Evolutionary conservation across 1,139 yeast genomes (phyloP), one percentile per base, ranked within the genome.

Genomic region (Saccharomyces hybrid): DNA sequence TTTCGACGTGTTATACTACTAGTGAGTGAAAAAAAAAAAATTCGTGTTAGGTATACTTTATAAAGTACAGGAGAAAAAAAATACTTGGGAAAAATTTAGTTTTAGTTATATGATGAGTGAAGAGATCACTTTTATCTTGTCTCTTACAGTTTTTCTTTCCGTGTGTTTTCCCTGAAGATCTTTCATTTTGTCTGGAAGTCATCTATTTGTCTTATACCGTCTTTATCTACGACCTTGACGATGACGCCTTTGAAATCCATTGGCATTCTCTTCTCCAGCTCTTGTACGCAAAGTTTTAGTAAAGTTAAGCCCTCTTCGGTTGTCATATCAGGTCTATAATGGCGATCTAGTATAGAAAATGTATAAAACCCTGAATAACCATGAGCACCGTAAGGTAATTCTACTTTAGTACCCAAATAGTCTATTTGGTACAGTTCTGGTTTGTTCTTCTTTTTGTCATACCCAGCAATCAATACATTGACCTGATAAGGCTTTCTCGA

Each of bases 281-380:
- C 99, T 58, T 78, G 80, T 57, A 88, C 77, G 73, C 98, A 90
- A 68, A 78, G 70, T 58, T 81, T 77, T 70, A 91, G 78, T 64
- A 93, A 78, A 52, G 83, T 77, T 60, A 93, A 69, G 1, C 98
- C 99, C 57, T 90, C 95, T 38, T 84, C 90, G 49, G 81, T 73
- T 8, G 81, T 76, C 84, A 91, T 81, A 62, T 84, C 95, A 49
- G 84, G 79, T 68, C 85, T 80, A 73, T 91, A 90, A 73, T 91
- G 97, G 64, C 86, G 90, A 74, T 93, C 99, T 64, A 95, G 78
- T 60, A 93, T 76, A 3, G 99, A 88, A 70, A 89, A 80, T 48
- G 96, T 84, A 72, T 93, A 93, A 72, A 90, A 95, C 2, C 95
- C 96, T 38, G 99, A 96, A 67, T 95, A 93, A 2, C 99, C 99